Percentiles rank a stretch among this genome's conserved stretches.
Evolutionary conservation across 2,329 filamentous ascomycete genomes (phyloP).

Genomic region (Sarocladiaceae sp.): DNA sequence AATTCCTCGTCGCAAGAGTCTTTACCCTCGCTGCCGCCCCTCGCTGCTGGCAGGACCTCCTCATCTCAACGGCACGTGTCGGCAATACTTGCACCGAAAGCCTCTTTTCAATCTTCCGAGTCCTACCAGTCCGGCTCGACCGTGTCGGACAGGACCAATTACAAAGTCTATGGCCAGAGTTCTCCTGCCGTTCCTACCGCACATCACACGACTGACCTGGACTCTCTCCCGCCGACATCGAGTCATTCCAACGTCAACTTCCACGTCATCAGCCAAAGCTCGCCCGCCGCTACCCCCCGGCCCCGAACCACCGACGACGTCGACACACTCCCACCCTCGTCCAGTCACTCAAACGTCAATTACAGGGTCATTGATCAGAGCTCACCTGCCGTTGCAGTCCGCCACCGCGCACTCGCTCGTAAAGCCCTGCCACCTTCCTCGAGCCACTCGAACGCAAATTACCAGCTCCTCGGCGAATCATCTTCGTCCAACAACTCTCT

Average conservation of each 20-base stretch:
- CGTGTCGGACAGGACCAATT: constrained; percentile 45
- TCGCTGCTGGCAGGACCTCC: neutral
- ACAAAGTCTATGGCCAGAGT: constrained; percentile 46
- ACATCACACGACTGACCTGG: constrained; percentile 23
- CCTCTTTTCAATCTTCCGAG: constrained; percentile 11
- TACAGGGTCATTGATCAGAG: constrained; percentile 5
- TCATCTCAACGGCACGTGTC: neutral
- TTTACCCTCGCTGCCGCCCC: constrained; percentile 9
- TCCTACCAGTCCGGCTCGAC: constrained; percentile 33
- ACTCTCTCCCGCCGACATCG: constrained; percentile 27
- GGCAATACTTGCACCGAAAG: constrained; percentile 3
- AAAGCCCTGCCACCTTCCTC: constrained; percentile 30
- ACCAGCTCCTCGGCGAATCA: constrained; percentile 44
- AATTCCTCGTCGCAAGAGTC: constrained; percentile 14
- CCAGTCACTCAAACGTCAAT: constrained; percentile 4
- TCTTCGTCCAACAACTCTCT: constrained; percentile 38
- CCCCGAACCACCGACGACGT: constrained; percentile 1
- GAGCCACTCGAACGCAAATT: constrained; percentile 45
- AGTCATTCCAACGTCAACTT: constrained; percentile 4
- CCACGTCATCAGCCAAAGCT: constrained; percentile 1
- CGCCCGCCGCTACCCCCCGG: neutral
- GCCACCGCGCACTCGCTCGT: neutral
- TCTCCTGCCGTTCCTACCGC: constrained; percentile 21
- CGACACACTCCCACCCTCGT: neutral
- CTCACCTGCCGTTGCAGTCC: constrained; percentile 10